phyloP scores from a whole-genome alignment of 495 filamentous ascomycete genomes.

The Cryomyces minteri region DNA sequence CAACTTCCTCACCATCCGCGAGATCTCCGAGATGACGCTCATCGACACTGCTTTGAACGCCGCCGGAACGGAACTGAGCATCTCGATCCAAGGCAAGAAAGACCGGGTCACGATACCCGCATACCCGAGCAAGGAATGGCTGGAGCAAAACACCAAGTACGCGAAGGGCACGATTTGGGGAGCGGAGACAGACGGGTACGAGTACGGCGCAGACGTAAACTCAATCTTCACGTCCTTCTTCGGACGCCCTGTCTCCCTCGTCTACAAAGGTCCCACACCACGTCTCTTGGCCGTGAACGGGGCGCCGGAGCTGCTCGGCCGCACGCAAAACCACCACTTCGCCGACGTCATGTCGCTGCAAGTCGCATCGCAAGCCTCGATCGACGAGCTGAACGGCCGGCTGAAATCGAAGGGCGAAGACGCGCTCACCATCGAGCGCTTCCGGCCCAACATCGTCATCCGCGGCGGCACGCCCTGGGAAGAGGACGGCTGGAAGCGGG shows the following conservation, averaged over 20 bases:
- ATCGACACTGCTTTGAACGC: conserved; percentile 18
- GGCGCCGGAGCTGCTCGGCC: conserved; percentile 13
- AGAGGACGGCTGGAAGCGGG: conserved; percentile 23
- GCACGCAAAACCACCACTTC: conserved; percentile 11
- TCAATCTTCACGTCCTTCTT: conserved; percentile 18
- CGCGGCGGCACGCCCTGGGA: conserved; percentile 17
- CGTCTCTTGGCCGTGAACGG: conserved; percentile 15
- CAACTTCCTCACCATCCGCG: conserved; percentile 24
- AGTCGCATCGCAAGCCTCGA: conserved; percentile 19
- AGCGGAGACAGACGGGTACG: conserved; percentile 15
- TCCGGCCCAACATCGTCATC: conserved; percentile 24
- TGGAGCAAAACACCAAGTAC: conserved; percentile 14
- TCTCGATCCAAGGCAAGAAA: conserved; percentile 9
- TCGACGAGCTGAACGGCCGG: conserved; percentile 22
- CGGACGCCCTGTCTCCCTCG: conserved; percentile 16
- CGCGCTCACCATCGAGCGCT: conserved; percentile 24
- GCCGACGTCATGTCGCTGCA: conserved; percentile 22
- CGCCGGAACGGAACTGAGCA: conserved; percentile 8
- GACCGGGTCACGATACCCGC: conserved; percentile 16
- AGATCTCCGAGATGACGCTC: conserved; percentile 20
- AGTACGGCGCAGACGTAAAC: conserved; percentile 14
- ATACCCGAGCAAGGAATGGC: conserved; percentile 17
- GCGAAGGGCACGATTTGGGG: conserved; percentile 20
- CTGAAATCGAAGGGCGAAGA: conserved; percentile 11
- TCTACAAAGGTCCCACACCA: conserved; percentile 20